phyloP scores from a whole-genome alignment of 768 basidiomycete species.

The Tricholoma flavovirens region DNA sequence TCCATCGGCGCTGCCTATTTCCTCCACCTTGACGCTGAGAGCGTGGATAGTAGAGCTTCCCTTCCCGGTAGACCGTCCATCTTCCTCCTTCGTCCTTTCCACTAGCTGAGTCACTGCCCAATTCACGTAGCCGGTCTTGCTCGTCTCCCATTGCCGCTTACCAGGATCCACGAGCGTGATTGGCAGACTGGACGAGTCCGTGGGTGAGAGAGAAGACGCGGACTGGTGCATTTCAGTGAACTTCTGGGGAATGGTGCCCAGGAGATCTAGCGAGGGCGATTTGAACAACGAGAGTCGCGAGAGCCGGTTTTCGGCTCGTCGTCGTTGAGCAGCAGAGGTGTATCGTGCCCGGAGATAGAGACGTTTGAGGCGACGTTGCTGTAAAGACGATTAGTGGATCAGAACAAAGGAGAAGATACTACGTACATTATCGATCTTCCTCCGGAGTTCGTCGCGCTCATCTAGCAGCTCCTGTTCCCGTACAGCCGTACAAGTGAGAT shows the following conservation, averaged over 20 bases:
- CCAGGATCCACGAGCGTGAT: conserved; percentile 45
- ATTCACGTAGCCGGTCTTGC: conserved; percentile 65
- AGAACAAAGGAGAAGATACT: background rate
- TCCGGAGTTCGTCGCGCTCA: conserved; percentile 62
- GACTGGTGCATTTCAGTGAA: conserved; percentile 40
- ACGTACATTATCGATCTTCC: conserved; percentile 62
- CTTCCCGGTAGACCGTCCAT: conserved; percentile 9
- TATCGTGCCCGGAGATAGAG: conserved; percentile 49
- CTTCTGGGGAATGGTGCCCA: conserved; percentile 35
- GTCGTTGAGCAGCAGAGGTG: conserved; percentile 38
- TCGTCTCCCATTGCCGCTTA: conserved; percentile 75
- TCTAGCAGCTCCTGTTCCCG: conserved; percentile 56
- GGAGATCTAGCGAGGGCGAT: conserved; percentile 32
- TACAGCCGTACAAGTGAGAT: conserved; percentile 56
- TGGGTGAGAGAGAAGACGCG: conserved; percentile 44
- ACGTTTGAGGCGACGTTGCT: conserved; percentile 67
- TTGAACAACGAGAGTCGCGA: conserved; percentile 39
- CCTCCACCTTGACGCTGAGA: conserved; percentile 15
- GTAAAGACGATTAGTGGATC: background rate
- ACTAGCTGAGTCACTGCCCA: conserved; percentile 68
- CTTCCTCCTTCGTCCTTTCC: conserved; percentile 18
- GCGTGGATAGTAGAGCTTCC: conserved; percentile 18
- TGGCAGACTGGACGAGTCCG: conserved; percentile 32
- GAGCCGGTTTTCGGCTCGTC: conserved; percentile 39
- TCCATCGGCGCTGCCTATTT: conserved; percentile 13